Evolutionary conservation across 1,284 basidiomycete genomes (phyloP), one percentile per base, ranked within the genome.

Genomic region (Fomitopsis palustris): DNA sequence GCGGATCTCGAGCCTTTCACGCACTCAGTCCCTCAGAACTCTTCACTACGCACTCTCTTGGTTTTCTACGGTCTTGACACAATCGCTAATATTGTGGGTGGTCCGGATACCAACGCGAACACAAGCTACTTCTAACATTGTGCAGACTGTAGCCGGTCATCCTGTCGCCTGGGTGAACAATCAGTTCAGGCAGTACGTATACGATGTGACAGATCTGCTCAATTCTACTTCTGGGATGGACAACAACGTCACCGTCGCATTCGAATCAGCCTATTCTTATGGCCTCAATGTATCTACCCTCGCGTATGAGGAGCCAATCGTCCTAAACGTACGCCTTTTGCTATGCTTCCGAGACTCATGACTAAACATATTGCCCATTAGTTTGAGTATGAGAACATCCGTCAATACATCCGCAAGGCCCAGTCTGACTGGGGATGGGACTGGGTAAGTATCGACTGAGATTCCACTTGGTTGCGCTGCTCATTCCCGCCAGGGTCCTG

Each of bases 41-140:
- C 70, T 31, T 65, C 65, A 25, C 39, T 67, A 8, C 68, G 73
- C 23, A 73, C 77, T 1, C 68, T 84, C 27, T 72, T 87, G n/a
- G 77, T 84, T 14, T 85, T 86, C 67, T 79, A 84, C 55, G 84
- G 84, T 3, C 74, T 87, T 39, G 83, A 86, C 66, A 84, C 82
- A 0, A 74, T 86, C 53, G 81, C 82, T 8, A 83, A 82, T 55
- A 81, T 86, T 55, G 75, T 77, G 53, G 37, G 73, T 61, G 4
- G 27, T 8, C 4, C 45, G 21, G 14, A 19, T 57, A 5, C 47
- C 12, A 10, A n/a, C 41, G 39, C 9, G n/a, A 54, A 14, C 39
- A 4, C 16, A 17, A 7, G 2, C 27, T 19, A 41, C 16, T 19
- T 12, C 7, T 14, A 47, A 10, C 53, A 43, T 19, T 19, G 12